Conservation (phyloP, 495 filamentous ascomycete species). For the Tirmania nivea region DNA sequence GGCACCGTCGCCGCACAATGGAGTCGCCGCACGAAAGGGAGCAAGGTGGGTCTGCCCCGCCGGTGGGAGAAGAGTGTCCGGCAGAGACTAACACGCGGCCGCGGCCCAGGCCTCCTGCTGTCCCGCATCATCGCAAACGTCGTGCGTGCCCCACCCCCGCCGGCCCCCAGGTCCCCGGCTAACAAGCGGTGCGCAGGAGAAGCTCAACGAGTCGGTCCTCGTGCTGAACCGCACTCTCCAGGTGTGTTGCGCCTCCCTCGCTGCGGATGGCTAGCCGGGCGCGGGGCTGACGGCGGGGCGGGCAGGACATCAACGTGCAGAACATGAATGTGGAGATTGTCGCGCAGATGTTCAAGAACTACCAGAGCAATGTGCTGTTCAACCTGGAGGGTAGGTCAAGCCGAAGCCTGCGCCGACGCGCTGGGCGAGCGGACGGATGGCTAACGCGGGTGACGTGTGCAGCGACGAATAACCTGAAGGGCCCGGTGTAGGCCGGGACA, state of each 20-base stretch:
- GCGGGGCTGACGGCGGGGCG: not conserved
- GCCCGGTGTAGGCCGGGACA: conserved; percentile 9
- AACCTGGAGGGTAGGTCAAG: conserved; percentile 64
- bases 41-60: conserved; percentile 28
- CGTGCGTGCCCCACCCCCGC: conserved; percentile 24
- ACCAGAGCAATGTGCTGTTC: conserved; percentile 92
- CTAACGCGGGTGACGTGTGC: no score
- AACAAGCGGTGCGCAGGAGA: conserved; percentile 42
- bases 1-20: conserved; percentile 15
- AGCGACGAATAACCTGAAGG: conserved; percentile 16
- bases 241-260: conserved; percentile 26
- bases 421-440: no score
- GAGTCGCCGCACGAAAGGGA: conserved; percentile 96
- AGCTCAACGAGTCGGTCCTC: conserved; percentile 86
- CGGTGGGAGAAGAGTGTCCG: not conserved
- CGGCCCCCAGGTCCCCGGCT: conserved; percentile 12
- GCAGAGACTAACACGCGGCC: no score
- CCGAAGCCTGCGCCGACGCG: no score
- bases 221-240: conserved; percentile 80
- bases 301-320: conserved; percentile 83
- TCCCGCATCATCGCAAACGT: conserved; percentile 95
- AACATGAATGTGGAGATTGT: conserved; percentile 98
- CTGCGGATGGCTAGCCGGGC: not conserved
- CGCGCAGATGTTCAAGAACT: conserved; percentile 99
- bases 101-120: conserved; percentile 56